Base-by-base conservation (phyloP, 768 basidiomycete genomes). In the Calocybe cyanea region DNA sequence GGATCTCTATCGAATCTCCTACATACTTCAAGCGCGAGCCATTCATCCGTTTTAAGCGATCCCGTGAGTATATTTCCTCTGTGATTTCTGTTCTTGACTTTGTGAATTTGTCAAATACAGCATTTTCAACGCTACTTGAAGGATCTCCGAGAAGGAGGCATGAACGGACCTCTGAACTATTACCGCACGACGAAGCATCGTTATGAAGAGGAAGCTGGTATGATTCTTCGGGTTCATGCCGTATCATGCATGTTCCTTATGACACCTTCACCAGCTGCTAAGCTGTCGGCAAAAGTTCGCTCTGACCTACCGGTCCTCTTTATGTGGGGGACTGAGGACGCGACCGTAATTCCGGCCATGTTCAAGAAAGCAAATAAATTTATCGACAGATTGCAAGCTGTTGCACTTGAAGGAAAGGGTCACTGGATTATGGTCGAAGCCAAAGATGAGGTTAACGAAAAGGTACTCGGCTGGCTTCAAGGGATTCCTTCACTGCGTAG, bases 101-200 rank as follows among this genome's bases (percentile, higher is more conserved):
- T 28, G 5, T 28, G 25, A 28, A n/a, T 11, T 28, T 28, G 11
- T 11, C 5, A 5, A 11, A 5, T 28, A 15, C 54, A 85, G 83
- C 85, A 87, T 55, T 61, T 78, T 14, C 58, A 72, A 17, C 76
- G 76, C 49, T 81, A 85, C 53, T 18, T 69, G 13, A 58, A 69
- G 4, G 63, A 74, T 45, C 71, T 78, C 15, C 51, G 63, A 19
- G 67, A 71, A 43, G 76, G 75, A 14, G 52, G 52, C 11, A 80
- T 91, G 78, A 68, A 71, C 15, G 86, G 85, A 2, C 85, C 87
- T 2, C 61, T 88, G n/a, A 85, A 84, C 46, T 91, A 87, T 58
- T 90, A 89, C 52, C 77, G 86, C 24, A 87, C 84, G 1, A 60
- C 67, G 10, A 70, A 71, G 48, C 48, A 69, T 48, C 76, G 85